A percentile compares a stretch with the other conserved stretches of the same genome.
Evolutionary conservation across 495 filamentous ascomycete species (phyloP).

Genomic region (Penicillium waksmanii): DNA sequence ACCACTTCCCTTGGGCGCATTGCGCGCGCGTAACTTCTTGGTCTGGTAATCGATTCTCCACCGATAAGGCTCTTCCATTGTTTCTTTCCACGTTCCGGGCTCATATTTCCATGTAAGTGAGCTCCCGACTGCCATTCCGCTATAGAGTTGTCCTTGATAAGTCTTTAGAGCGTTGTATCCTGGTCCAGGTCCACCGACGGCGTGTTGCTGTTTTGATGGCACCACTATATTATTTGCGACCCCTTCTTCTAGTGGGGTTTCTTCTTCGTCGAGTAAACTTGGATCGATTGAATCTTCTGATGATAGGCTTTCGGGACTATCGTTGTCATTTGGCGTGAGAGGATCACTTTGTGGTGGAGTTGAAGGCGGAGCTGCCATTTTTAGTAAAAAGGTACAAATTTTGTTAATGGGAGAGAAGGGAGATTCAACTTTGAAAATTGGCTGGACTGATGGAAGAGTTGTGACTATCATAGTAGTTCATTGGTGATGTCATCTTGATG

Average conservation of each 20-base stretch:
- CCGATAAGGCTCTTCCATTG: conserved; percentile 39
- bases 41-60: conserved; percentile 39
- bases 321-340: not conserved
- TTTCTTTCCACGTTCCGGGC: conserved; percentile 37
- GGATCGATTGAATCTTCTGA: conserved; percentile 6
- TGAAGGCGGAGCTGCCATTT: not conserved
- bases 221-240: conserved; percentile 8
- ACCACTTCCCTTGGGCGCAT: conserved; percentile 35
- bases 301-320: not conserved
- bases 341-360: not conserved
- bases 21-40: conserved; percentile 34
- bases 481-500: not conserved
- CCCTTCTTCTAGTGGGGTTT: conserved; percentile 15
- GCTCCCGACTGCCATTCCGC: conserved; percentile 38
- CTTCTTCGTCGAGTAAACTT: conserved; percentile 18
- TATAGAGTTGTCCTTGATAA: conserved; percentile 35
- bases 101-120: conserved; percentile 42
- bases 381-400: not conserved
- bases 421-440: not conserved
- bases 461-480: not conserved
- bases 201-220: conserved; percentile 6
- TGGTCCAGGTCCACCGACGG: conserved; percentile 1
- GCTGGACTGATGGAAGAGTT: not conserved
- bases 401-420: not conserved
- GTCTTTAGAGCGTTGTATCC: conserved; percentile 38